phyloP scores from a whole-genome alignment of 2,329 filamentous ascomycete species.

The Pseudocercospora macadamiae region DNA sequence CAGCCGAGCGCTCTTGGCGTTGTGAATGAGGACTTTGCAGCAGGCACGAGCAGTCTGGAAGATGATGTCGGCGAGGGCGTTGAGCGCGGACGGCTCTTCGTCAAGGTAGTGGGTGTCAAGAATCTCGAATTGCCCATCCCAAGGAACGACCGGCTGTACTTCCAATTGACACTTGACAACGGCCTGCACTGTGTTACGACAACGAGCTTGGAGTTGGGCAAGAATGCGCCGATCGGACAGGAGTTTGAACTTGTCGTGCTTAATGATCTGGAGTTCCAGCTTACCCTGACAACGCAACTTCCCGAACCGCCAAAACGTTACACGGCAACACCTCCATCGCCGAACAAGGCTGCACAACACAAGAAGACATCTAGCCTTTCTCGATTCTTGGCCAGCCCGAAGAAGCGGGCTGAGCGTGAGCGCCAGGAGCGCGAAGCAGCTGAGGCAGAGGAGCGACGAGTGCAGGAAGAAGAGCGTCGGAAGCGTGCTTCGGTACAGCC shows the following conservation, averaged over 20 bases:
- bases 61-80: slow-evolving; percentile 70
- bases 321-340: slow-evolving; percentile 50
- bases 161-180: slow-evolving; percentile 96
- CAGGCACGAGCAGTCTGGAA: slow-evolving; percentile 50
- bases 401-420: slow-evolving; percentile 95
- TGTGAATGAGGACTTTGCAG: slow-evolving; percentile 69
- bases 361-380: slow-evolving; percentile 87
- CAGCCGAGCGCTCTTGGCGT: slow-evolving; percentile 72
- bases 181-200: slow-evolving; percentile 97
- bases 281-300: slow-evolving; percentile 94
- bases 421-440: slow-evolving; percentile 80
- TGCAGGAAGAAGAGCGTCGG: slow-evolving; percentile 44
- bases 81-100: slow-evolving; percentile 88
- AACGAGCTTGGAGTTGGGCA: slow-evolving; percentile 88
- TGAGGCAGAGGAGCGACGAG: slow-evolving; percentile 57
- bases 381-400: slow-evolving; percentile 88
- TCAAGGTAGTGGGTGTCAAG: slow-evolving; percentile 98
- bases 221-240: slow-evolving; percentile 91
- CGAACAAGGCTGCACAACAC: slow-evolving; percentile 65
- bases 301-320: slow-evolving; percentile 56
- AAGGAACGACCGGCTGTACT: slow-evolving; percentile 87
- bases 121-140: slow-evolving; percentile 90
- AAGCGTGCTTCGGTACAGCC: slow-evolving; percentile 66
- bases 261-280: slow-evolving; percentile 97
- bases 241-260: slow-evolving; percentile 97